A percentile compares a stretch with the other conserved stretches of the same genome.
phyloP scores from a whole-genome alignment of 1,284 basidiomycete species.

The Phellopilus nigrolimitatus region DNA sequence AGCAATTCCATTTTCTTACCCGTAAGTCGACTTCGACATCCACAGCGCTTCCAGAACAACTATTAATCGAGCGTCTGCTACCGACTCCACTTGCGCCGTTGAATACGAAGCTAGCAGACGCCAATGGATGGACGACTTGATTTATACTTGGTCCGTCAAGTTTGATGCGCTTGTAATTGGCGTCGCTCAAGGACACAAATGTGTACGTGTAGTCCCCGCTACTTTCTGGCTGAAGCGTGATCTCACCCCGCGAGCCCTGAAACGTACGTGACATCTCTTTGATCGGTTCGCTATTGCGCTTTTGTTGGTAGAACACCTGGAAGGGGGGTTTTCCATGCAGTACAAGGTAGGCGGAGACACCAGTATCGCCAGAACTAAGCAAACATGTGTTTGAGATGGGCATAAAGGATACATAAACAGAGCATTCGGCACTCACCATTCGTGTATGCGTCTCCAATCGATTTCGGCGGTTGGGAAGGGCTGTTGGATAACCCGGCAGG shows the following conservation, averaged over 20 bases:
- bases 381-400: too few species aligned
- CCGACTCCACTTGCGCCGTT: constrained; percentile 37
- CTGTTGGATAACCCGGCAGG: constrained; percentile 69
- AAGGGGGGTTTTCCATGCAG: constrained; percentile 91
- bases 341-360: constrained; percentile 82
- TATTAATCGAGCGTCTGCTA: constrained; percentile 51
- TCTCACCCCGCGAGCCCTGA: constrained; percentile 70
- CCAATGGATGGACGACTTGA: constrained; percentile 85
- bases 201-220: constrained; percentile 89
- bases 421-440: constrained; percentile 64
- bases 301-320: constrained; percentile 72
- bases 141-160: constrained; percentile 71
- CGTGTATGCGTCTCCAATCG: constrained; percentile 86
- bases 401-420: too few species aligned
- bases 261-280: constrained; percentile 60
- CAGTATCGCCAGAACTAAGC: constrained; percentile 92
- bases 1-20: constrained; percentile 36
- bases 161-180: constrained; percentile 74
- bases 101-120: constrained; percentile 70
- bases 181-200: constrained; percentile 79
- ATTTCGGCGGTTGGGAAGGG: constrained; percentile 79
- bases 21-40: constrained; percentile 74
- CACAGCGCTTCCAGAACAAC: constrained; percentile 71
- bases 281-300: constrained; percentile 63
- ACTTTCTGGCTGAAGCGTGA: constrained; percentile 82